Evolutionary conservation across 257 asterid genomes (phyloP).

Genomic region (Scutellaria galericulata): DNA sequence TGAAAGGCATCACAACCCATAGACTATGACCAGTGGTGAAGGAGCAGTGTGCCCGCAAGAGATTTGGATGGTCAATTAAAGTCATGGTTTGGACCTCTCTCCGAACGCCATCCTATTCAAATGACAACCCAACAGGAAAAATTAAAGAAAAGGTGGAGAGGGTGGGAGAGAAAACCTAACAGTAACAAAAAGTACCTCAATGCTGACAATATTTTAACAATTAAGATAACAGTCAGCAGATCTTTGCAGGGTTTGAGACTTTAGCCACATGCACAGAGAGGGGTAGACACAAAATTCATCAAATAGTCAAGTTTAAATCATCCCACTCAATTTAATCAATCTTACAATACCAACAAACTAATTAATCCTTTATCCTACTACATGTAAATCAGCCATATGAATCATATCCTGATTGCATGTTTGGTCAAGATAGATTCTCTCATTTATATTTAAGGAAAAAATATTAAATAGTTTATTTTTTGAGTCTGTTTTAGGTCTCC

Average conservation of each 20-base stretch:
- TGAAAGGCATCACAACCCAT: constrained; percentile 99
- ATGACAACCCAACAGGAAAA: constrained; percentile 32
- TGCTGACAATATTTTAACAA: constrained; percentile 30
- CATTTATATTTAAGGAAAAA: no score
- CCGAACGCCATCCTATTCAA: constrained; percentile 89
- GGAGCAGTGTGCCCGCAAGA: constrained; percentile 87
- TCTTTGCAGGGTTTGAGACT: constrained; percentile 15
- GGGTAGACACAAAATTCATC: constrained; percentile 15
- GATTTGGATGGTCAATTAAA: constrained; percentile 90
- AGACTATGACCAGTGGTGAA: constrained; percentile 78
- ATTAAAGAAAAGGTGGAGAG: not conserved
- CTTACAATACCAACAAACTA: no score
- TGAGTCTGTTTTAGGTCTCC: no score
- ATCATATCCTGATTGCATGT: no score
- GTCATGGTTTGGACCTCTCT: constrained; percentile 94
- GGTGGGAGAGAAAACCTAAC: not conserved
- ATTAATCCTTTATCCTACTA: no score
- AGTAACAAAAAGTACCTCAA: constrained; percentile 23
- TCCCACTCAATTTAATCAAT: not conserved
- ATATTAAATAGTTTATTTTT: no score
- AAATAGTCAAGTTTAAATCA: constrained; percentile 1
- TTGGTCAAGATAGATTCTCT: no score
- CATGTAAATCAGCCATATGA: no score
- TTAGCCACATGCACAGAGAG: not conserved
- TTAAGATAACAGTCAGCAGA: constrained; percentile 34